Evolutionary conservation across 768 basidiomycete species (phyloP).

Genomic region (Pleurotus pulmonarius): DNA sequence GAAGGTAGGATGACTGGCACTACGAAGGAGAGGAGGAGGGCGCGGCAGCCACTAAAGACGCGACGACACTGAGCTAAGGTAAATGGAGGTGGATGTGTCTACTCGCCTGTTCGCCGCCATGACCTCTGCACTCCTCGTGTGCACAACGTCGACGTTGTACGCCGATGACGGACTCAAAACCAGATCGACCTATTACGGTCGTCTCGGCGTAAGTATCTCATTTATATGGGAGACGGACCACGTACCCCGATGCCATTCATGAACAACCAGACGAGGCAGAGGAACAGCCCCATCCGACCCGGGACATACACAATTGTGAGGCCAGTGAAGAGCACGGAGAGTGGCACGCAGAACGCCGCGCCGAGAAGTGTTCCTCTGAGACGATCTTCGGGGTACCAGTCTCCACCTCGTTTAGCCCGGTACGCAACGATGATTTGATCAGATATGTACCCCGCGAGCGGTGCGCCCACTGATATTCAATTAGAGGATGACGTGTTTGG

Average conservation of each 20-base stretch:
- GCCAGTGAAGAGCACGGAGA: slow-evolving; percentile 38
- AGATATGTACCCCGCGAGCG: slow-evolving; percentile 40
- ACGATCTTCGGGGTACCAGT: slow-evolving; percentile 52
- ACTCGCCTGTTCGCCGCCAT: slow-evolving; percentile 38
- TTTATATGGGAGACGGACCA: background rate
- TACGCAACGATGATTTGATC: slow-evolving; percentile 36
- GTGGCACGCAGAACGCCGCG: slow-evolving; percentile 34
- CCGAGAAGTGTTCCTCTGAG: slow-evolving; percentile 38
- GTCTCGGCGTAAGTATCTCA: too few relatives aligned
- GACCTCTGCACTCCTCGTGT: slow-evolving; percentile 43
- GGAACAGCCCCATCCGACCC: slow-evolving; percentile 39
- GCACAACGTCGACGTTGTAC: slow-evolving; percentile 47
- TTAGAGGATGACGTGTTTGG: background rate
- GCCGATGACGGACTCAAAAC: slow-evolving; percentile 42
- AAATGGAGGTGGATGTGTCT: background rate
- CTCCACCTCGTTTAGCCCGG: slow-evolving; percentile 33
- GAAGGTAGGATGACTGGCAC: slow-evolving; percentile 36
- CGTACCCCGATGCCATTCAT: slow-evolving; percentile 51
- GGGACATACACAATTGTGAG: slow-evolving; percentile 33
- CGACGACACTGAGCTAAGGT: background rate
- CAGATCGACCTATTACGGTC: slow-evolving; percentile 37
- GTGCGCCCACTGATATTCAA: slow-evolving; percentile 39
- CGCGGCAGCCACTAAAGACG: slow-evolving; percentile 25
- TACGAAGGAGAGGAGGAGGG: slow-evolving; percentile 27
- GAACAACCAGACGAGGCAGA: slow-evolving; percentile 57